Percentiles rank a stretch among this genome's conserved stretches.
phyloP scores from a whole-genome alignment of 1,139 yeast species.

The Candida anutae region DNA sequence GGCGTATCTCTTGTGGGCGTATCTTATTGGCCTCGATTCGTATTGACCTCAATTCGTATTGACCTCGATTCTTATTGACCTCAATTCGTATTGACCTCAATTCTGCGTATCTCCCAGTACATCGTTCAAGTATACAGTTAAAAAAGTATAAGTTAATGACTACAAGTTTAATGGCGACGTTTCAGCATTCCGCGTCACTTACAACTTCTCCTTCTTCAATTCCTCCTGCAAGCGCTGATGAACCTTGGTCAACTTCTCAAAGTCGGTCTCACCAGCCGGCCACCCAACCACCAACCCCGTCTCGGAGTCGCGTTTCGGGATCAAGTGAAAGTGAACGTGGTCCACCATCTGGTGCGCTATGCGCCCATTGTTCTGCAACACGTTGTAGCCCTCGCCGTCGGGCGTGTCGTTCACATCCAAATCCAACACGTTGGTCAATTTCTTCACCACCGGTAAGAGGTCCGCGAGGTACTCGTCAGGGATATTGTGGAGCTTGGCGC shows the following conservation, averaged over 20 bases:
- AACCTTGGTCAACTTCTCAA: conserved; percentile 56
- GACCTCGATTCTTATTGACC: background rate
- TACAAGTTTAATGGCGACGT: background rate
- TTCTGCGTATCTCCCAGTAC: background rate
- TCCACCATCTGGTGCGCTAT: conserved; percentile 93
- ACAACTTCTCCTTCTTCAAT: conserved; percentile 27
- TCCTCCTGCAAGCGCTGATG: conserved; percentile 57
- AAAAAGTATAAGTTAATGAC: no score
- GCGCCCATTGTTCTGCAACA: conserved; percentile 86
- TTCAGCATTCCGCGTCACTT: conserved; percentile 2
- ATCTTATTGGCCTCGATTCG: background rate
- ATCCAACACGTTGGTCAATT: conserved; percentile 64
- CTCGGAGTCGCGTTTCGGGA: conserved; percentile 68
- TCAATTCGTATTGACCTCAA: background rate
- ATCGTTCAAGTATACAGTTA: no score
- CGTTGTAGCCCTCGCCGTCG: conserved; percentile 76
- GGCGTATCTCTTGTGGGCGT: no score
- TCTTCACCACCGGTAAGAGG: conserved; percentile 79
- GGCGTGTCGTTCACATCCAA: conserved; percentile 49
- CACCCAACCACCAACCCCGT: conserved; percentile 83
- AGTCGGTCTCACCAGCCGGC: conserved; percentile 79
- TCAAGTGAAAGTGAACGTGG: conserved; percentile 94
- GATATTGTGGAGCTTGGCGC: conserved; percentile 81
- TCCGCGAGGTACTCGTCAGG: conserved; percentile 89
- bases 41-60: background rate